A percentile compares a stretch with the other conserved stretches of the same genome.
Evolutionary conservation across 2,329 filamentous ascomycete genomes (phyloP).

Genomic region (Ceratocystis diversiconidia): DNA sequence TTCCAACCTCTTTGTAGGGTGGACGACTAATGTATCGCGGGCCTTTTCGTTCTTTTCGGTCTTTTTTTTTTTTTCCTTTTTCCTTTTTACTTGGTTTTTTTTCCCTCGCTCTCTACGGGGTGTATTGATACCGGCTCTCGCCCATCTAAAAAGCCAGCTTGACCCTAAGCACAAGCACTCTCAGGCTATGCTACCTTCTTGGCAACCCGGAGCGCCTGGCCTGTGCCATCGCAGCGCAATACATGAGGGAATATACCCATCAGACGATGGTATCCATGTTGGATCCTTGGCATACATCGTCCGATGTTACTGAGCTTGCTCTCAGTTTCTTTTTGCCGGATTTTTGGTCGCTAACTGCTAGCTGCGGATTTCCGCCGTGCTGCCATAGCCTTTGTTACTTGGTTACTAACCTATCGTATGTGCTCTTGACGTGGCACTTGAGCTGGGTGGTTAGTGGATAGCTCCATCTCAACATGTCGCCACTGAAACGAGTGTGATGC

Average conservation of each 20-base stretch:
- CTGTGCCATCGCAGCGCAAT: background rate
- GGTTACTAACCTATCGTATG: background rate
- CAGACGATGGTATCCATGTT: constrained; percentile 1
- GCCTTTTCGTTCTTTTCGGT: background rate
- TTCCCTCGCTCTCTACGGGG: too few relatives aligned
- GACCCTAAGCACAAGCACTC: background rate
- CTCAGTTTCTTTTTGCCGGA: background rate
- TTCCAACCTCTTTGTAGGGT: background rate
- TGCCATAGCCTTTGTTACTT: background rate
- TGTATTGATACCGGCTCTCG: constrained; percentile 3
- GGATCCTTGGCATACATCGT: background rate
- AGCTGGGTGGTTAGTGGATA: background rate
- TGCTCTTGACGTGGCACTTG: background rate
- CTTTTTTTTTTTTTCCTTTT: background rate
- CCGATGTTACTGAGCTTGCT: background rate
- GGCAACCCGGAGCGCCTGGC: background rate
- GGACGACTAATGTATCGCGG: background rate
- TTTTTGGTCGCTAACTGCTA: background rate
- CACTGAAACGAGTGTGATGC: background rate
- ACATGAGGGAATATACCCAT: constrained; percentile 5
- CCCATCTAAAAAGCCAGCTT: background rate
- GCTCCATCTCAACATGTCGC: constrained; percentile 4
- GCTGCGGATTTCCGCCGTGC: background rate
- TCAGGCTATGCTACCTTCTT: background rate
- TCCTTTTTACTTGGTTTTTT: background rate